Evolutionary conservation across 257 asterid genomes (phyloP).

Genomic region (Petunia axillaris): DNA sequence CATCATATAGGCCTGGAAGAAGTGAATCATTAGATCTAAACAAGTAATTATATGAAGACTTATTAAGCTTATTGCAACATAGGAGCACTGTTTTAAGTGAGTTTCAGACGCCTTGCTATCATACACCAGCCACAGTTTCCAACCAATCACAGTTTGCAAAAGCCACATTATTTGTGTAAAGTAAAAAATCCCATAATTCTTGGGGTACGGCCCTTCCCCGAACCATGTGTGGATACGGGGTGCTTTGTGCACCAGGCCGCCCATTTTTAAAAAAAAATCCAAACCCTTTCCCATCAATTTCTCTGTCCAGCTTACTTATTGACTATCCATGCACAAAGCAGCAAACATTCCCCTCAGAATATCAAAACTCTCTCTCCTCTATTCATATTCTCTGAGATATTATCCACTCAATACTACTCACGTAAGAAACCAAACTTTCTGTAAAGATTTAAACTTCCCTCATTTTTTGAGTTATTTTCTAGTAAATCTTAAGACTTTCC

Average conservation of each 20-base stretch:
- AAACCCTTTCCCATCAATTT: slow-evolving; percentile 4
- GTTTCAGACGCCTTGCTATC: slow-evolving; percentile 10
- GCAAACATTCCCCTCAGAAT: not conserved
- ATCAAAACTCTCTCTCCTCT: not conserved
- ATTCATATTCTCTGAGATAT: not conserved
- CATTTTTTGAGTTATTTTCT: not conserved
- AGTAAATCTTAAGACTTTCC: not conserved
- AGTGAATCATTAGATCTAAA: slow-evolving; percentile 23
- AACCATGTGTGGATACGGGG: too few species aligned
- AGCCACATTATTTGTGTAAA: not conserved
- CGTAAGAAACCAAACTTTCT: not conserved
- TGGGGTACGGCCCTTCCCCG: too few species aligned
- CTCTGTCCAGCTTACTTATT: not conserved
- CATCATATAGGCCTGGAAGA: slow-evolving; percentile 25
- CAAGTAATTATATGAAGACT: not conserved
- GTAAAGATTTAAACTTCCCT: not conserved
- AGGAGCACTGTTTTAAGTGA: not conserved
- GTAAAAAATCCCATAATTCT: not conserved
- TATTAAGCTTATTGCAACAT: not conserved
- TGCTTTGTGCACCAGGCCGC: too few species aligned
- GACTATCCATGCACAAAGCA: not conserved
- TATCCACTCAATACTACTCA: not conserved
- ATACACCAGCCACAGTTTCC: not conserved
- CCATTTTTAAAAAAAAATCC: not conserved
- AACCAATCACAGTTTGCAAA: not conserved